Conservation (phyloP, 345 rosid species). For the Populus davidiana region DNA sequence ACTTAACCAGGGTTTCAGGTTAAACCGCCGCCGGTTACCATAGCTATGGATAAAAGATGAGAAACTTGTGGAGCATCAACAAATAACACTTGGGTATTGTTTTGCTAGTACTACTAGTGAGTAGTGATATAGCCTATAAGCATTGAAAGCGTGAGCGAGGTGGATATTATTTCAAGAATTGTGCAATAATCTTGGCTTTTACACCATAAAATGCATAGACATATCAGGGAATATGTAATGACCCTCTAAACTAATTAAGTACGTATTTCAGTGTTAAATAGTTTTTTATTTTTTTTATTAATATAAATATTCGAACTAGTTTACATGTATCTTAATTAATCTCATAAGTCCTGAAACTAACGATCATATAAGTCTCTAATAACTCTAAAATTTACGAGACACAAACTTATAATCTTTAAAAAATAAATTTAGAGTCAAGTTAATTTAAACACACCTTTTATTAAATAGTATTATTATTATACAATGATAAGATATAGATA, state of each 20-base stretch:
- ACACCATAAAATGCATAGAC: background rate
- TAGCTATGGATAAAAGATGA: background rate
- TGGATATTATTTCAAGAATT: slow-evolving; percentile 5
- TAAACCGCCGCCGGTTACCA: too few species aligned
- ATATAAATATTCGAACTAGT: too few species aligned
- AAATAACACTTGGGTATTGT: background rate
- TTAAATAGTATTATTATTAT: background rate
- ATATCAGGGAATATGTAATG: slow-evolving; percentile 2
- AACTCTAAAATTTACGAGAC: too few species aligned
- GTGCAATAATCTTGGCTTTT: slow-evolving; percentile 10
- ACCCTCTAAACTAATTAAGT: background rate
- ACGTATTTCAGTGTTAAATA: background rate
- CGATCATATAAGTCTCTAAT: too few species aligned
- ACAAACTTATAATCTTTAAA: too few species aligned
- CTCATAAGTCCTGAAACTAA: too few species aligned
- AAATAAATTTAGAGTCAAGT: too few species aligned
- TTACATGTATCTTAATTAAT: too few species aligned
- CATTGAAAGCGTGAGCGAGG: background rate
- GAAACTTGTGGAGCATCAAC: background rate
- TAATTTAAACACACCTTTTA: too few species aligned
- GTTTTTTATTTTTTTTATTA: too few species aligned
- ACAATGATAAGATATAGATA: too few species aligned
- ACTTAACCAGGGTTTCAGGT: too few species aligned
- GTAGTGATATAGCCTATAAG: background rate
- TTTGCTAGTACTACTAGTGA: background rate